Conservation (phyloP, 2,329 filamentous ascomycete genomes). For the Aspergillus japonicus region DNA sequence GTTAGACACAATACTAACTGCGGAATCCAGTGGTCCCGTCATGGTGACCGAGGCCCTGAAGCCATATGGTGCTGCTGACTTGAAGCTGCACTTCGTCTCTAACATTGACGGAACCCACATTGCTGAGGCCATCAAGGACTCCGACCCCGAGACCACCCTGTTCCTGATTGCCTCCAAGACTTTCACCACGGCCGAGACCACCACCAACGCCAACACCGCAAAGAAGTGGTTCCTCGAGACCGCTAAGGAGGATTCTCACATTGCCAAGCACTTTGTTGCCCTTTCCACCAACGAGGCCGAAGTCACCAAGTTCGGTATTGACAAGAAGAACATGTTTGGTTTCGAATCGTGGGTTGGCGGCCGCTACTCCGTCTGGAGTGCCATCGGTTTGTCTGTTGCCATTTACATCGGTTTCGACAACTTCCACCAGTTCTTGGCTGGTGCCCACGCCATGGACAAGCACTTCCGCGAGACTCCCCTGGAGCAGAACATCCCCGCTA, state of each 20-base stretch:
- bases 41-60: conserved; percentile 99
- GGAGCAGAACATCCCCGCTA: conserved; percentile 89
- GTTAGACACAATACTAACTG: conserved; percentile 19
- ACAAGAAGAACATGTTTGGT: conserved; percentile 99
- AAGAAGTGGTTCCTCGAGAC: conserved; percentile 94
- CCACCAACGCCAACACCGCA: conserved; percentile 93
- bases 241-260: conserved; percentile 69
- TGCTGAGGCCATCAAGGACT: conserved; percentile 82
- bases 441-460: conserved; percentile 96
- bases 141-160: conserved; percentile 95
- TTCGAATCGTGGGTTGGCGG: conserved; percentile 99
- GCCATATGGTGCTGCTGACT: conserved; percentile 80
- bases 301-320: conserved; percentile 98
- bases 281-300: conserved; percentile 93
- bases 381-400: conserved; percentile 90
- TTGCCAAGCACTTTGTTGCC: conserved; percentile 98
- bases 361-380: conserved; percentile 98
- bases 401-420: conserved; percentile 97
- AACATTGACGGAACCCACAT: conserved; percentile 99
- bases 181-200: conserved; percentile 97
- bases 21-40: conserved; percentile 71
- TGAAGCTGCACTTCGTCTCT: conserved; percentile 96
- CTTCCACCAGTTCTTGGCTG: conserved; percentile 92
- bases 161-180: conserved; percentile 99
- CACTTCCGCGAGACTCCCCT: conserved; percentile 92